Base-by-base conservation (phyloP, 257 asterid species). In the Solanum pinnatisectum region DNA sequence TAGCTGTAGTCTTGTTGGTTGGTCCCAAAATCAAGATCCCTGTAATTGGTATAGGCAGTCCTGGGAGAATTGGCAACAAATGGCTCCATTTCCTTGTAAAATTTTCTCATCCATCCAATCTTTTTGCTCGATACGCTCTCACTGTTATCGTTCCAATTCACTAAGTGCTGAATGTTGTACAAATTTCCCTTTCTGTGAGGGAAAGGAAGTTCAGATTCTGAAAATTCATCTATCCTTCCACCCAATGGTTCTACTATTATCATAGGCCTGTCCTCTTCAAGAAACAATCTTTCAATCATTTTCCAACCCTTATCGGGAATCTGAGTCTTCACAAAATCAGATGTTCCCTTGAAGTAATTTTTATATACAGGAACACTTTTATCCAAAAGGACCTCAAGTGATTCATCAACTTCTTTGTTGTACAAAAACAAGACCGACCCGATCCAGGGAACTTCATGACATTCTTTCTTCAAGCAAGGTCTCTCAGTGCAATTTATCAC, bases 171-270 rank as follows among this genome's bases (percentile, higher is more conserved):
- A 81, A 81, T 81, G 67, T 81, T 81, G 27, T 81, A 88, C 73
- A 90, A 70, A 20, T 84, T 91, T 3, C 89, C 93, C 78, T 87
- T 91, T 85, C 92, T 88, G 30, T 91, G 92, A 5, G 92, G 90
- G 9, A 88, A 91, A 22, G 89, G 93, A 27, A 79, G 83, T 36
- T 87, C 87, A 7, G 68, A 52, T 81, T 91, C 92, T 30, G 59
- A 20, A 59, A 91, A 87, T 88, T 81, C 86, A 44, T 87, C 89
- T 87, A 91, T 63, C 84, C 40, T 87, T 37, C 93, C 93, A 22
- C 93, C 81, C 0, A 84, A 71, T 20, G 92, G 93, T 16, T 91
- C 92, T 71, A 87, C 2, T 10, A 91, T 90, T 36, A 91, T 85
- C 76, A 88, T 60, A 3, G 87, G 85, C 2, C 1, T 3, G 10